These are phyloP conservation scores for Beauveria asiatica DNA, from an alignment of 2,329 filamentous ascomycete genomes.

Conservation along the genomic window DNA sequence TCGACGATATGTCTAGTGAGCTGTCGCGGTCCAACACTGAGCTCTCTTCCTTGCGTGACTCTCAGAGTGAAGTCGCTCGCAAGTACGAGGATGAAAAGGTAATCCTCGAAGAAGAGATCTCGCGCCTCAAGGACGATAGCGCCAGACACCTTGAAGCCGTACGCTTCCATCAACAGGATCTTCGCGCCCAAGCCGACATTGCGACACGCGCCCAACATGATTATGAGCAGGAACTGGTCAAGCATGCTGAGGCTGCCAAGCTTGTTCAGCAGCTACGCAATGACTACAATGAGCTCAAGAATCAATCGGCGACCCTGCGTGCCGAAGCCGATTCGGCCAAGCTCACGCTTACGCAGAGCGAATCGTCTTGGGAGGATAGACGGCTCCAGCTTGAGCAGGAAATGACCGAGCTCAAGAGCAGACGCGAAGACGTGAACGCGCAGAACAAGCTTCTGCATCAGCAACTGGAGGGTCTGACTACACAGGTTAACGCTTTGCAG, in stretches of 20 bases:
- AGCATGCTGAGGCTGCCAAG: constrained; percentile 92
- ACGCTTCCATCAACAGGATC: constrained; percentile 80
- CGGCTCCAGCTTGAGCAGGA: constrained; percentile 77
- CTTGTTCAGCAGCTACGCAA: constrained; percentile 67
- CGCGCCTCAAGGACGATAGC: constrained; percentile 73
- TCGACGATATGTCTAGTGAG: constrained; percentile 77
- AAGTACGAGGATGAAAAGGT: constrained; percentile 76
- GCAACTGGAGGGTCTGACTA: constrained; percentile 74
- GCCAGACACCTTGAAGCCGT: constrained; percentile 72
- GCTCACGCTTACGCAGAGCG: constrained; percentile 66
- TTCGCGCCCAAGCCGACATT: constrained; percentile 89
- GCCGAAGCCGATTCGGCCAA: constrained; percentile 82
- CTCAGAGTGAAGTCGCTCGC: constrained; percentile 64
- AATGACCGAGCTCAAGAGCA: constrained; percentile 65
- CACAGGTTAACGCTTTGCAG: constrained; percentile 73
- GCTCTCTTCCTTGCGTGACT: constrained; percentile 68
- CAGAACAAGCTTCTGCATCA: constrained; percentile 88
- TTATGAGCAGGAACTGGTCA: constrained; percentile 89
- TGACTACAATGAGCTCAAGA: constrained; percentile 76
- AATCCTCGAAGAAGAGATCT: constrained; percentile 68
- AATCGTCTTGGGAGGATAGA: constrained; percentile 81
- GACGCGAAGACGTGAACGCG: constrained; percentile 74
- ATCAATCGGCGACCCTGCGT: constrained; percentile 63
- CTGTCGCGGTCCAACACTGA: constrained; percentile 75
- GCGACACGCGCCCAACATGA: constrained; percentile 88